Percentiles rank a stretch among this genome's conserved stretches.
Evolutionary conservation across 352 stramenopile species (phyloP).

Genomic region (Thraustochytrium striatum): DNA sequence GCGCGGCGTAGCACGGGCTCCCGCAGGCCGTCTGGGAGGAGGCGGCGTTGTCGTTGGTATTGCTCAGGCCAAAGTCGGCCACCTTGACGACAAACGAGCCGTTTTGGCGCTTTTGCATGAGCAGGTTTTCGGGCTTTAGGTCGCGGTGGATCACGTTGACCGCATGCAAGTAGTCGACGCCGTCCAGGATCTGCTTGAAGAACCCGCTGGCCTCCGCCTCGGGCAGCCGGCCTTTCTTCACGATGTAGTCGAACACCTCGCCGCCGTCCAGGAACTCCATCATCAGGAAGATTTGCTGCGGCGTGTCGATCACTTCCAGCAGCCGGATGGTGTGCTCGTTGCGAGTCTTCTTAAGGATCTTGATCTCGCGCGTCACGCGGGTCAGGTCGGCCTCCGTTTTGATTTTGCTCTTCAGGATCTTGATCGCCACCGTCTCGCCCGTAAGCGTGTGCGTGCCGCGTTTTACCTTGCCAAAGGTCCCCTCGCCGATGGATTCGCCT

Average conservation of each 20-base stretch:
- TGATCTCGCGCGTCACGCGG: constrained; percentile 83
- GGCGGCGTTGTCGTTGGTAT: constrained; percentile 61
- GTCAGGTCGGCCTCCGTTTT: constrained; percentile 75
- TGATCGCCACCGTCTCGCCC: constrained; percentile 83
- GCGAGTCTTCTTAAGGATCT: constrained; percentile 82
- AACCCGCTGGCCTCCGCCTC: constrained; percentile 71
- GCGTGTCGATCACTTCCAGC: constrained; percentile 79
- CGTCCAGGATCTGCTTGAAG: constrained; percentile 83
- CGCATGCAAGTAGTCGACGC: constrained; percentile 78
- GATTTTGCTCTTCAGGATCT: constrained; percentile 85
- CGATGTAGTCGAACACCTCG: constrained; percentile 91
- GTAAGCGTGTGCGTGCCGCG: constrained; percentile 75
- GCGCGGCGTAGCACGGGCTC: constrained; percentile 82
- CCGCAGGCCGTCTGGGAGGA: constrained; percentile 81
- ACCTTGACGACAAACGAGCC: constrained; percentile 71
- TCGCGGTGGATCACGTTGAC: constrained; percentile 75
- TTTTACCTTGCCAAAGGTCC: constrained; percentile 88
- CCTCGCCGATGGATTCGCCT: constrained; percentile 82
- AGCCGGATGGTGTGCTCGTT: constrained; percentile 84
- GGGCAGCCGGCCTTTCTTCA: constrained; percentile 73
- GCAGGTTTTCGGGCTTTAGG: constrained; percentile 83
- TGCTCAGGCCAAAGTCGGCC: constrained; percentile 85
- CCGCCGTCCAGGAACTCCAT: constrained; percentile 81
- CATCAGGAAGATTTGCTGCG: constrained; percentile 79
- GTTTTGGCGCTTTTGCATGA: constrained; percentile 67